phyloP scores from a whole-genome alignment of 2,329 filamentous ascomycete genomes.

The Ophiostoma montium region DNA sequence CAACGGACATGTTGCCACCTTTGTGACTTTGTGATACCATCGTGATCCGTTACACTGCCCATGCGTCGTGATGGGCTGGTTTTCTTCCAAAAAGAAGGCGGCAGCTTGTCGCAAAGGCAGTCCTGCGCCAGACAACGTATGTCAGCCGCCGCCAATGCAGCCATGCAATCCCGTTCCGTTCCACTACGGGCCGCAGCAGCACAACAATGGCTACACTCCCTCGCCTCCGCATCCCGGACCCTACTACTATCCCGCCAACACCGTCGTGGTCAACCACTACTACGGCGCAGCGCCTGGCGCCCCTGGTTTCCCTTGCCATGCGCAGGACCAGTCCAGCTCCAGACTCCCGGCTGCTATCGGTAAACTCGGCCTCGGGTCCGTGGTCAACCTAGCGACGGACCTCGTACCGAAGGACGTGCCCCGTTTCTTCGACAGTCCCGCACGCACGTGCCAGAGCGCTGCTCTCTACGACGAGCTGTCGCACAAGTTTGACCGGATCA shows the following conservation, averaged over 20 bases:
- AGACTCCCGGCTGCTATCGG: conserved; percentile 11
- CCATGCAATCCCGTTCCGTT: background rate
- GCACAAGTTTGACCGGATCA: conserved; percentile 49
- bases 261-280: conserved; percentile 37
- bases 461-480: conserved; percentile 45
- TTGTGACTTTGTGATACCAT: too few relatives aligned
- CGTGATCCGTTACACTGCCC: too few relatives aligned
- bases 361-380: conserved; percentile 25
- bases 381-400: conserved; percentile 29
- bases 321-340: background rate
- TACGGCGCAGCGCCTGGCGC: conserved; percentile 23
- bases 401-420: conserved; percentile 23
- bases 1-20: too few relatives aligned
- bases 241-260: conserved; percentile 21
- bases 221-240: background rate
- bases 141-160: too few relatives aligned
- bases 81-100: too few relatives aligned
- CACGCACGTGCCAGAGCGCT: conserved; percentile 31
- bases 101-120: too few relatives aligned
- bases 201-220: background rate
- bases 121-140: too few relatives aligned
- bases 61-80: too few relatives aligned
- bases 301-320: conserved; percentile 2
- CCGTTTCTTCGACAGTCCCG: conserved; percentile 29
- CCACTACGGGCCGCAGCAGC: background rate